Conservation (phyloP, 2,329 filamentous ascomycete species). For the Aciculosporium take region DNA sequence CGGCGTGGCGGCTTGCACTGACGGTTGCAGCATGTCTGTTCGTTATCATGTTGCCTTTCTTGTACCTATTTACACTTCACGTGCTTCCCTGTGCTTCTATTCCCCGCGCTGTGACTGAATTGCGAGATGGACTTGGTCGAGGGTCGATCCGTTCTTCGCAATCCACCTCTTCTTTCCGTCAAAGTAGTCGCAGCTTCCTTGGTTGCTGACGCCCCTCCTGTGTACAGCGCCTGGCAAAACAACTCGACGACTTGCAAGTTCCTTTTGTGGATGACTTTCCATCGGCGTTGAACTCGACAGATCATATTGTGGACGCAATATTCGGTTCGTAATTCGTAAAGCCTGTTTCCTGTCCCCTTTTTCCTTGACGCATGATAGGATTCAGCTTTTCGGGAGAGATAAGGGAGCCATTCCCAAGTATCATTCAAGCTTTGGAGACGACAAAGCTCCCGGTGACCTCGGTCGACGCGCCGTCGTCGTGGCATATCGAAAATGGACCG, state of each 20-base stretch:
- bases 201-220: constrained; percentile 18
- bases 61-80: not conserved
- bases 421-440: constrained; percentile 64
- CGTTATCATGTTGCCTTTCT: constrained; percentile 7
- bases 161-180: not conserved
- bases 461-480: constrained; percentile 86
- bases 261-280: constrained; percentile 75
- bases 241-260: constrained; percentile 69
- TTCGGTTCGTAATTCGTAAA: constrained; percentile 49
- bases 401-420: constrained; percentile 74
- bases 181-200: no score
- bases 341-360: not conserved
- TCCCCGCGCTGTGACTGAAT: no score
- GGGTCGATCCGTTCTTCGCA: not conserved
- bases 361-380: constrained; percentile 29
- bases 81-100: not conserved
- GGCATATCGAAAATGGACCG: constrained; percentile 82
- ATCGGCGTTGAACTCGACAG: constrained; percentile 47
- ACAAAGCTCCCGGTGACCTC: constrained; percentile 66
- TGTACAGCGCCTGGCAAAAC: constrained; percentile 60
- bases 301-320: constrained; percentile 83
- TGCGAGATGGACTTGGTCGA: no score
- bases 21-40: not conserved
- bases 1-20: not conserved
- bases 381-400: constrained; percentile 90